Evolutionary conservation across 768 basidiomycete species (phyloP).

Genomic region (Russula virescens): DNA sequence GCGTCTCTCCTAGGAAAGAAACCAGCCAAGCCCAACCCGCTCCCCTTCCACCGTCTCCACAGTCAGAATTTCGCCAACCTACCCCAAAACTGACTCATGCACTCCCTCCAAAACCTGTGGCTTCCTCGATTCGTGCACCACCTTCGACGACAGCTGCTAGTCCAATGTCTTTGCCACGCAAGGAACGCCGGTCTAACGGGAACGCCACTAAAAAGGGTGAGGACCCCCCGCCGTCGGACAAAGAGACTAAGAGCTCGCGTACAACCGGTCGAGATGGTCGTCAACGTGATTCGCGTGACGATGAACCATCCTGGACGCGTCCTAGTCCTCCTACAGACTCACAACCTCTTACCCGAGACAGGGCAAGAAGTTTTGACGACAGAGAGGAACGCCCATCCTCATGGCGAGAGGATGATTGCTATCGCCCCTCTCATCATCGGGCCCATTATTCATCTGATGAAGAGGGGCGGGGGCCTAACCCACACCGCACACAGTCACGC

Average conservation of each 20-base stretch:
- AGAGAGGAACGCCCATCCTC: constrained; percentile 4
- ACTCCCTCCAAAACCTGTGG: constrained; percentile 23
- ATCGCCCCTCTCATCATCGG: constrained; percentile 10
- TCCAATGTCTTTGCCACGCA: constrained; percentile 25
- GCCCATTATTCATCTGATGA: constrained; percentile 14
- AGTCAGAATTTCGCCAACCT: constrained; percentile 5
- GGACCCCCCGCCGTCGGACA: constrained; percentile 11
- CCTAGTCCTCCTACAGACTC: constrained; percentile 14
- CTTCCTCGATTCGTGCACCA: constrained; percentile 18
- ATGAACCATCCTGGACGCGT: constrained; percentile 22
- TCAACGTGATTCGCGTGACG: constrained; percentile 8
- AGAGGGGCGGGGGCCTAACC: constrained; percentile 14
- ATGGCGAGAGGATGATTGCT: constrained; percentile 18
- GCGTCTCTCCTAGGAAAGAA: constrained; percentile 7
- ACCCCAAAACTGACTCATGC: constrained; percentile 21
- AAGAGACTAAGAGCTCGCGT: constrained; percentile 17
- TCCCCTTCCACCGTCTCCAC: constrained; percentile 18
- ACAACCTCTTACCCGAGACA: constrained; percentile 11
- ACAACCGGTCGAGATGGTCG: constrained; percentile 7
- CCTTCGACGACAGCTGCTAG: constrained; percentile 25
- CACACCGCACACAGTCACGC: constrained; percentile 1
- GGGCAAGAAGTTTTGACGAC: constrained; percentile 12
- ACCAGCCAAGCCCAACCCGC: neutral
- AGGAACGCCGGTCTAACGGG: constrained; percentile 24
- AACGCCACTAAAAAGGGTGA: constrained; percentile 11